Percentiles rank a stretch among this genome's conserved stretches.
phyloP scores from a whole-genome alignment of 2,329 filamentous ascomycete genomes.

The Colletotrichum sp. region DNA sequence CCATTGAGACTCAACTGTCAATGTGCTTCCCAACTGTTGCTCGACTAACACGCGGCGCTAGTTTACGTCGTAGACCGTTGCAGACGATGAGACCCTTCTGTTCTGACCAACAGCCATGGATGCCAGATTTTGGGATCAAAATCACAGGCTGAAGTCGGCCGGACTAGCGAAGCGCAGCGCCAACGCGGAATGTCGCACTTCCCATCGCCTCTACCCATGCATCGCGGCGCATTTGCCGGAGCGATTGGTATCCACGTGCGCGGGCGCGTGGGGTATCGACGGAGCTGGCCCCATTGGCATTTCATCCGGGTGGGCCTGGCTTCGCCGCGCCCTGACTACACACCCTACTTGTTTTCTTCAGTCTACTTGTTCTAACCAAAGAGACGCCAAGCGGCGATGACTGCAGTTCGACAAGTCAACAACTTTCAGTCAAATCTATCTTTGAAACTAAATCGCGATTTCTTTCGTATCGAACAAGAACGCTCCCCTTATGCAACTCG shows the following conservation, averaged over 20 bases:
- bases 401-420: neutral
- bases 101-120: neutral
- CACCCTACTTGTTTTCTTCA: neutral
- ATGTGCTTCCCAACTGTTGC: neutral
- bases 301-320: conserved; percentile 10
- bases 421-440: neutral
- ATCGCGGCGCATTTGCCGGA: neutral
- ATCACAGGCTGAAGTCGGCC: neutral
- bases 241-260: conserved; percentile 1
- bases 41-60: neutral
- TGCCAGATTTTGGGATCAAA: neutral
- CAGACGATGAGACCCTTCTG: neutral
- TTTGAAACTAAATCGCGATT: neutral
- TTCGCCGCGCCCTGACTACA: neutral
- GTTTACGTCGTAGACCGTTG: neutral
- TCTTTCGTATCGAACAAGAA: neutral
- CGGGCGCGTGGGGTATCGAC: neutral
- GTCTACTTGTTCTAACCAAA: neutral
- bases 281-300: neutral
- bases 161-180: neutral
- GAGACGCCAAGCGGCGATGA: neutral
- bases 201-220: neutral
- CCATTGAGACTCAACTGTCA: neutral
- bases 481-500: neutral
- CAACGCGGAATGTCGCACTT: conserved; percentile 5